These are phyloP conservation scores for Populus hybrid DNA, from an alignment of 441 rosid genomes.

Conservation along the genomic window DNA sequence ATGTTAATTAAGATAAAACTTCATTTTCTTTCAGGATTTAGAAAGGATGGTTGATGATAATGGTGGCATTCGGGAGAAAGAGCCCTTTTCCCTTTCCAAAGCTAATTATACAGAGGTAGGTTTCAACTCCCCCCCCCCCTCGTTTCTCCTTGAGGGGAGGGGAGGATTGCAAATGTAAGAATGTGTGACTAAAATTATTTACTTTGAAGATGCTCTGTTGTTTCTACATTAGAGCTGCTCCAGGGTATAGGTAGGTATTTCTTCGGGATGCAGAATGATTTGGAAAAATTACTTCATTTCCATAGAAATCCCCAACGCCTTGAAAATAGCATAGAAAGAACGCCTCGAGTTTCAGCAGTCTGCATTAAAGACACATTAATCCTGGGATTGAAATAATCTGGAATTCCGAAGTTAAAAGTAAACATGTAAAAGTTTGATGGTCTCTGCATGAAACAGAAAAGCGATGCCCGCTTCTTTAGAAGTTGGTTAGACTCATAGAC, in stretches of 20 bases:
- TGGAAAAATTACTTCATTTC: neutral
- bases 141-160: neutral
- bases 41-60: conserved; percentile 56
- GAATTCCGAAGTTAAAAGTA: neutral
- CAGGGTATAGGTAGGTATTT: neutral
- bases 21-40: conserved; percentile 50
- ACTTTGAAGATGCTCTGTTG: neutral
- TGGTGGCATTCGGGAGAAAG: conserved; percentile 61
- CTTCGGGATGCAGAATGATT: neutral
- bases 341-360: neutral
- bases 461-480: neutral
- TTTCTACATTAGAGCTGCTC: neutral
- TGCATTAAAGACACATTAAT: neutral
- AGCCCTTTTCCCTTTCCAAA: conserved; percentile 59
- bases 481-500: neutral
- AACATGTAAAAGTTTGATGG: neutral
- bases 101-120: conserved; percentile 47
- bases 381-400: neutral
- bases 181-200: neutral
- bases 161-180: neutral
- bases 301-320: neutral
- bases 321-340: neutral
- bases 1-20: neutral
- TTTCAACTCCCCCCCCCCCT: neutral
- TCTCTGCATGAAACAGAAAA: neutral